Conservation (phyloP, 2,329 filamentous ascomycete species). For the Bipolaris oryzae region DNA sequence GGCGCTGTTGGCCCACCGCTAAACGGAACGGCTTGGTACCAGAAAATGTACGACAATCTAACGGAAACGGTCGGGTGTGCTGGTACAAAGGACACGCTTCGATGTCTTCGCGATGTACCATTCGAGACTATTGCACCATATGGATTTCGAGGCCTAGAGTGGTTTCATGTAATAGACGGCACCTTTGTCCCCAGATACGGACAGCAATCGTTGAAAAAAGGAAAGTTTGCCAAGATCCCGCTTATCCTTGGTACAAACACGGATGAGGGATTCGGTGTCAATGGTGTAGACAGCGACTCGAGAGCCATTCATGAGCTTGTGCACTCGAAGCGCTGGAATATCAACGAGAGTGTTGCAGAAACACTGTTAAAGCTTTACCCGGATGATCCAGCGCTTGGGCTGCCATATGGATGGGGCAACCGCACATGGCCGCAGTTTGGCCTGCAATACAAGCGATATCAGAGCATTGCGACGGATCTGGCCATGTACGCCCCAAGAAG, state of each 20-base stretch:
- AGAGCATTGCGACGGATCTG: constrained; percentile 38
- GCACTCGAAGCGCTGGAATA: constrained; percentile 42
- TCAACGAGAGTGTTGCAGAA: constrained; percentile 28
- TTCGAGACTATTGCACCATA: constrained; percentile 36
- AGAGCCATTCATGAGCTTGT: constrained; percentile 36
- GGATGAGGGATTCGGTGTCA: constrained; percentile 68
- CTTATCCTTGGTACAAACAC: constrained; percentile 67
- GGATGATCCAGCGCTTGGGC: constrained; percentile 52
- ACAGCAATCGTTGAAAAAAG: constrained; percentile 48
- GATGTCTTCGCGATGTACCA: constrained; percentile 36
- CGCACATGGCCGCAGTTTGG: constrained; percentile 39
- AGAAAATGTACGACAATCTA: constrained; percentile 40
- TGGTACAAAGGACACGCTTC: constrained; percentile 28
- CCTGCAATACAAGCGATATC: constrained; percentile 36
- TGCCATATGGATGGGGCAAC: constrained; percentile 49
- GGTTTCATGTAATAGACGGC: constrained; percentile 42
- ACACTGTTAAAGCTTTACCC: constrained; percentile 37
- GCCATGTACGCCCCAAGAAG: constrained; percentile 39
- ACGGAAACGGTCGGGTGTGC: constrained; percentile 33
- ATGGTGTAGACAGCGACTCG: constrained; percentile 53
- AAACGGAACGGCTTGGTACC: constrained; percentile 43
- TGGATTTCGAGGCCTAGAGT: constrained; percentile 36
- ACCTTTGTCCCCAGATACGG: constrained; percentile 32
- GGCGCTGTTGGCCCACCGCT: constrained; percentile 39
- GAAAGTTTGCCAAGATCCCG: constrained; percentile 67